Conservation (phyloP, 371 early-diverging fungal species). For the Dentiscutata heterogama region DNA sequence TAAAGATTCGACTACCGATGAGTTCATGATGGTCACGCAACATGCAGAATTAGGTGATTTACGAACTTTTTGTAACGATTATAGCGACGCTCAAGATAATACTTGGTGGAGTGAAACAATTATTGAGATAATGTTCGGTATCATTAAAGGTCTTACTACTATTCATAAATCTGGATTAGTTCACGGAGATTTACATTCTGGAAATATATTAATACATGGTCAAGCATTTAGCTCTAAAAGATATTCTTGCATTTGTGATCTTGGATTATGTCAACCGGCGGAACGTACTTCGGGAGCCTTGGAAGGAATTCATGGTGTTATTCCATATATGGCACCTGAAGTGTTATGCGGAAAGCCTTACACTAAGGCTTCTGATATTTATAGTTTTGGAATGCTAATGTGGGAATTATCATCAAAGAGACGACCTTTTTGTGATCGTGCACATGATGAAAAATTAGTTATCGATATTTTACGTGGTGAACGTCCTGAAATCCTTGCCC, state of each 20-base stretch:
- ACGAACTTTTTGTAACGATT: not conserved
- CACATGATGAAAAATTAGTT: slow-evolving; percentile 17
- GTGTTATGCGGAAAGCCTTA: slow-evolving; percentile 13
- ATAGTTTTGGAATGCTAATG: slow-evolving; percentile 36
- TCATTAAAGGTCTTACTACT: not conserved
- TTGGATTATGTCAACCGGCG: slow-evolving; percentile 20
- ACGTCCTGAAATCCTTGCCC: not conserved
- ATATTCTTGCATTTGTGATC: slow-evolving; percentile 1
- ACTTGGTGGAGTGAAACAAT: not conserved
- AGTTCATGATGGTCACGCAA: not conserved
- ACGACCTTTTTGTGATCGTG: not conserved
- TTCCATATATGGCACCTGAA: slow-evolving; percentile 27
- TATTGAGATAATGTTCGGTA: not conserved
- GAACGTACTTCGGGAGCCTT: not conserved
- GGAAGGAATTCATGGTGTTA: not conserved
- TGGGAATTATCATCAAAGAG: not conserved
- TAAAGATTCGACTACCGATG: not conserved
- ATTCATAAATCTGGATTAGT: not conserved
- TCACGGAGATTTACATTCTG: slow-evolving; percentile 31
- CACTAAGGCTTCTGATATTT: slow-evolving; percentile 6
- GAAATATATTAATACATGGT: slow-evolving; percentile 15
- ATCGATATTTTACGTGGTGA: not conserved
- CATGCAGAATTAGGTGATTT: not conserved
- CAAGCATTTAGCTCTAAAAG: not conserved
- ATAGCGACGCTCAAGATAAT: not conserved